These are phyloP conservation scores for Clavispora vitiphila DNA, from an alignment of 805 yeast genomes.

Conservation along the genomic window DNA sequence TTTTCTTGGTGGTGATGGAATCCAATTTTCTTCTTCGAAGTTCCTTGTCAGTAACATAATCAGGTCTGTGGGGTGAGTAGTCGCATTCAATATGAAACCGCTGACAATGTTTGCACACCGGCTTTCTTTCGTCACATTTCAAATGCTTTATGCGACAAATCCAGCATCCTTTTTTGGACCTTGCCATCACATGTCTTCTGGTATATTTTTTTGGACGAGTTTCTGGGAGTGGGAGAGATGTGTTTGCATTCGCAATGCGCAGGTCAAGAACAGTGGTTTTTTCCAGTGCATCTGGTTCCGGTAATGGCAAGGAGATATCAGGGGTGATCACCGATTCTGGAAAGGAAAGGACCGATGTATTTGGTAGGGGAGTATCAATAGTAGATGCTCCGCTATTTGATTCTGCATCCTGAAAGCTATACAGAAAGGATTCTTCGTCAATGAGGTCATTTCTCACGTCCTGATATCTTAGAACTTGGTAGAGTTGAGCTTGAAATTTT, in stretches of 20 bases:
- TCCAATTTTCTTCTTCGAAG: slow-evolving; percentile 31
- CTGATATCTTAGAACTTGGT: slow-evolving; percentile 9
- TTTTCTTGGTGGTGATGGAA: slow-evolving; percentile 17
- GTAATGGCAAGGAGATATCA: not conserved
- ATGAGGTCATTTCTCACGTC: slow-evolving; percentile 4
- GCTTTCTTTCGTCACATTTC: slow-evolving; percentile 39
- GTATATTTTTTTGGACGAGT: slow-evolving; percentile 30
- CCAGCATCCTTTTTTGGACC: slow-evolving; percentile 44
- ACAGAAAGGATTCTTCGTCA: slow-evolving; percentile 13
- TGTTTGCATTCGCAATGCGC: not conserved
- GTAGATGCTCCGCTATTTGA: slow-evolving; percentile 11
- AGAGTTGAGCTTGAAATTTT: slow-evolving; percentile 6
- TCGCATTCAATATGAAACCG: slow-evolving; percentile 41
- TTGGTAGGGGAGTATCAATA: slow-evolving; percentile 14
- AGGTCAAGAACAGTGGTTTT: not conserved
- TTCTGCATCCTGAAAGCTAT: slow-evolving; percentile 8
- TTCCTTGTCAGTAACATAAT: slow-evolving; percentile 31
- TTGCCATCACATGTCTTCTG: slow-evolving; percentile 34
- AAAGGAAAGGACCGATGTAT: slow-evolving; percentile 1
- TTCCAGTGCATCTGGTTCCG: not conserved
- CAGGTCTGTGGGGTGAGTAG: slow-evolving; percentile 34
- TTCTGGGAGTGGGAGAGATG: not conserved
- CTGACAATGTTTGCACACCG: slow-evolving; percentile 32
- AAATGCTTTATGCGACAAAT: slow-evolving; percentile 42
- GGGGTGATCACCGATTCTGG: not conserved